Percentiles rank a stretch among this genome's conserved stretches.
These are phyloP conservation scores for Xylariaceae sp. DNA, from an alignment of 2,329 filamentous ascomycete species.

Conservation along the genomic window DNA sequence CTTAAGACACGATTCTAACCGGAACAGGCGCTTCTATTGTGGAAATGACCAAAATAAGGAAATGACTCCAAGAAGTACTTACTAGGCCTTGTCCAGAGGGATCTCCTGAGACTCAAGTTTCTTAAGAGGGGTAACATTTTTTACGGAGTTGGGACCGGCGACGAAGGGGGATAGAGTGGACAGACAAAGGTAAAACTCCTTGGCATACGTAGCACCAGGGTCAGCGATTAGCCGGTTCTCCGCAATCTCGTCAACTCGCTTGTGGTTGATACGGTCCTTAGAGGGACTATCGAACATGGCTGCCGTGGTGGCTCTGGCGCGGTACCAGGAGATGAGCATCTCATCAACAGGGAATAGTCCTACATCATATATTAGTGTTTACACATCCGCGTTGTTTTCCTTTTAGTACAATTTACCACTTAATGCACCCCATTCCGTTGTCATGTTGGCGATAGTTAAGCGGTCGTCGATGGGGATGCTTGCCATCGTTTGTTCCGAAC, in stretches of 20 bases:
- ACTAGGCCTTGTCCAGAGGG: conserved; percentile 83
- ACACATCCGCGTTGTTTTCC: conserved; percentile 71
- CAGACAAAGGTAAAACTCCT: conserved; percentile 81
- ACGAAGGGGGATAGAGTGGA: conserved; percentile 85
- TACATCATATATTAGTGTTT: conserved; percentile 16
- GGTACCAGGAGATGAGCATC: conserved; percentile 74
- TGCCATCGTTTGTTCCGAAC: conserved; percentile 76
- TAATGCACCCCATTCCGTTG: conserved; percentile 68
- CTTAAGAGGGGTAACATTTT: conserved; percentile 78
- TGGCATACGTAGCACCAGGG: conserved; percentile 81
- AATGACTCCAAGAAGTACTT: too few relatives aligned
- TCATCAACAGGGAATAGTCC: conserved; percentile 83
- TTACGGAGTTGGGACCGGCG: conserved; percentile 89
- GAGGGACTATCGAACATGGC: conserved; percentile 64
- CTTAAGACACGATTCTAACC: too few relatives aligned
- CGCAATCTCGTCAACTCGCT: conserved; percentile 74
- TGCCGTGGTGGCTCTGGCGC: conserved; percentile 75
- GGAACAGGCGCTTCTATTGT: too few relatives aligned
- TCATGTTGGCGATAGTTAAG: conserved; percentile 81
- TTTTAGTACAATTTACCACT: conserved; percentile 82
- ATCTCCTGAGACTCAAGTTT: conserved; percentile 79
- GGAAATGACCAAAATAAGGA: too few relatives aligned
- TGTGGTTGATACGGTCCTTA: conserved; percentile 71
- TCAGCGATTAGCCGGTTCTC: conserved; percentile 73
- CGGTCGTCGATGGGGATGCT: conserved; percentile 75